phyloP scores from a whole-genome alignment of 768 basidiomycete species.

The Chalciporus sphaerocephalus region DNA sequence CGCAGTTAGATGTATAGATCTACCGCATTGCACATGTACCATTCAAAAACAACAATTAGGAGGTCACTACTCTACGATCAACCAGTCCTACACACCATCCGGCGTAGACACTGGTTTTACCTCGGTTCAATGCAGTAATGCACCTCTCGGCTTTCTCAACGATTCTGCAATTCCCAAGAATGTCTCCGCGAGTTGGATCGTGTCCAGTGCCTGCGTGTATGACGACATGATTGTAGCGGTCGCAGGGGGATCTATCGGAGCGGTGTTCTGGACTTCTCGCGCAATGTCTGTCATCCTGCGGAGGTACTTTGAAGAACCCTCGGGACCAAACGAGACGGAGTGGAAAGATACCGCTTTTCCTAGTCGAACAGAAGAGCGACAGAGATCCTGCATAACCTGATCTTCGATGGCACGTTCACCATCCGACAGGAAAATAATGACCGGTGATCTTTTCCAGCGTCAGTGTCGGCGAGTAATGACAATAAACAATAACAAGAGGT shows the following conservation, averaged over 20 bases:
- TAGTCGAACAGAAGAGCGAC: constrained; percentile 38
- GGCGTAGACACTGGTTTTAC: no score
- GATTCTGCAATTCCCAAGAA: constrained; percentile 59
- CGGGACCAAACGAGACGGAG: constrained; percentile 49
- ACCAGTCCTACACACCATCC: no score
- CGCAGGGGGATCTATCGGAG: constrained; percentile 37
- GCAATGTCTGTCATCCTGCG: constrained; percentile 53
- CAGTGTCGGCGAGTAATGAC: neutral
- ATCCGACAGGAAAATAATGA: constrained; percentile 43
- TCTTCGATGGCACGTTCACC: constrained; percentile 44
- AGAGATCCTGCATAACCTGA: constrained; percentile 36
- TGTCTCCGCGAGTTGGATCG: constrained; percentile 53
- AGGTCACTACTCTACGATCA: no score
- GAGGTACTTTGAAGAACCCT: constrained; percentile 24
- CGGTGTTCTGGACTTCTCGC: constrained; percentile 40
- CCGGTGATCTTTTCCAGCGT: constrained; percentile 25
- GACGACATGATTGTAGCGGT: constrained; percentile 39
- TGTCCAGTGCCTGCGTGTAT: constrained; percentile 48
- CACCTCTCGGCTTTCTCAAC: constrained; percentile 51
- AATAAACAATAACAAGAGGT: neutral
- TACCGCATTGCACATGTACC: no score
- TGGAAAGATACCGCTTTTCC: constrained; percentile 60
- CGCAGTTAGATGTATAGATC: no score
- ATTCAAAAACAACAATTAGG: no score
- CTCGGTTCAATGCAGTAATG: constrained; percentile 41